A percentile compares a stretch with the other conserved stretches of the same genome.
Evolutionary conservation across 225 moss, liverwort and hornwort species (phyloP).

Genomic region (Pleurozium schreberi): DNA sequence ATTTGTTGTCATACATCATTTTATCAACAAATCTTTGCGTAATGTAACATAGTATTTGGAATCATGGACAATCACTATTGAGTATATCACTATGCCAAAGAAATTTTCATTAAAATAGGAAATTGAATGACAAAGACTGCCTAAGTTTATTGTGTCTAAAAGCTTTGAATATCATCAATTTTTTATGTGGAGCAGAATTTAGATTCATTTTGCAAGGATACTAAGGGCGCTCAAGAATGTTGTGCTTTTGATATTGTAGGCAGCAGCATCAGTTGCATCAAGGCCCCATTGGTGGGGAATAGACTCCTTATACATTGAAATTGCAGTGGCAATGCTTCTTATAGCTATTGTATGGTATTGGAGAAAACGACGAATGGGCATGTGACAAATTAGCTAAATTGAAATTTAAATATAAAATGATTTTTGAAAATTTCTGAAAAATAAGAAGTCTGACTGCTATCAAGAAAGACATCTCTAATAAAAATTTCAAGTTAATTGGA

Average conservation of each 20-base stretch:
- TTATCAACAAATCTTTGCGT: neutral
- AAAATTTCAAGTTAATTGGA: too few relatives aligned
- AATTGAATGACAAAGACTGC: neutral
- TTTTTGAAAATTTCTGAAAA: too few relatives aligned
- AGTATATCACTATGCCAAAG: neutral
- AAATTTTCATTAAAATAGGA: neutral
- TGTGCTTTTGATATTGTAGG: neutral
- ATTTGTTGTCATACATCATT: neutral
- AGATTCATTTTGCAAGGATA: neutral
- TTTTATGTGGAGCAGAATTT: neutral
- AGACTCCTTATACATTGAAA: conserved; percentile 17
- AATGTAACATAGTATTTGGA: fast-evolving
- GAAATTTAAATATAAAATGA: too few relatives aligned
- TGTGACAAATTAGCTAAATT: too few relatives aligned
- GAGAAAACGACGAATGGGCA: neutral
- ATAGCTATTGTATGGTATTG: neutral
- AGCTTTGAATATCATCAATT: too few relatives aligned
- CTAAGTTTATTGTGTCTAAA: too few relatives aligned
- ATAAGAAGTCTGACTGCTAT: too few relatives aligned
- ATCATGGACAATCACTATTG: too few relatives aligned
- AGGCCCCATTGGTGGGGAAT: conserved; percentile 12
- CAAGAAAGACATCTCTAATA: too few relatives aligned
- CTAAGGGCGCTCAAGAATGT: neutral
- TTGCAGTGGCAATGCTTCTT: neutral
- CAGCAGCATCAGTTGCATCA: neutral